These are phyloP conservation scores for Parietaria judaica DNA, from an alignment of 306 rosid species.

Conservation along the genomic window DNA sequence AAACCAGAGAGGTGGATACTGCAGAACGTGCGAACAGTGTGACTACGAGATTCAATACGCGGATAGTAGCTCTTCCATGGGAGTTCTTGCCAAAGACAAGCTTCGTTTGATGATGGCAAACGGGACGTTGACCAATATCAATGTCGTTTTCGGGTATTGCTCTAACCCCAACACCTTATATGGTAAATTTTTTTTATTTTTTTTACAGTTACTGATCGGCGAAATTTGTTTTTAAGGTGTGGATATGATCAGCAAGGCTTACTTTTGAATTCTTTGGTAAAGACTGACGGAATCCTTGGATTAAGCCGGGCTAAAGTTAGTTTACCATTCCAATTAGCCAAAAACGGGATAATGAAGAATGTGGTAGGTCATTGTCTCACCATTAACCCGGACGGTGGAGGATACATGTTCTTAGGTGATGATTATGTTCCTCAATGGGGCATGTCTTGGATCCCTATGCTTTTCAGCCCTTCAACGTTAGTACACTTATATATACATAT, in stretches of 20 bases:
- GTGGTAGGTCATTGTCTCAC: constrained; percentile 74
- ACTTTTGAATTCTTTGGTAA: constrained; percentile 48
- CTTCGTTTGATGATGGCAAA: constrained; percentile 41
- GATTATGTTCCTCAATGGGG: constrained; percentile 68
- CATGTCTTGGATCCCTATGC: constrained; percentile 71
- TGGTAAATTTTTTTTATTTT: neutral
- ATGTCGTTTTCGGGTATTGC: constrained; percentile 66
- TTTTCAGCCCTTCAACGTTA: constrained; percentile 40
- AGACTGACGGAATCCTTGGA: constrained; percentile 77
- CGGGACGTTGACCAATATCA: constrained; percentile 48
- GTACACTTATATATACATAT: constrained; percentile 19
- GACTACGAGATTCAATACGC: constrained; percentile 82
- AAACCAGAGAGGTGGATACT: constrained; percentile 29
- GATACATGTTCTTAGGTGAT: constrained; percentile 77
- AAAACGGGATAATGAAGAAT: constrained; percentile 60
- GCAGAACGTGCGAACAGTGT: constrained; percentile 51
- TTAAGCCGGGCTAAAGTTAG: constrained; percentile 60
- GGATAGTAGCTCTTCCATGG: constrained; percentile 71
- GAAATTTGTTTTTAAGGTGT: constrained; percentile 38
- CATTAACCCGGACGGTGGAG: constrained; percentile 44
- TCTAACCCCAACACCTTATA: neutral
- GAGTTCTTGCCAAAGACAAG: constrained; percentile 65
- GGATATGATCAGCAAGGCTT: constrained; percentile 83
- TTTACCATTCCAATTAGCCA: constrained; percentile 60
- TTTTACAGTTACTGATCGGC: constrained; percentile 14